Conservation (phyloP, 208 protist species). For the Acanthamoeba sp. region DNA sequence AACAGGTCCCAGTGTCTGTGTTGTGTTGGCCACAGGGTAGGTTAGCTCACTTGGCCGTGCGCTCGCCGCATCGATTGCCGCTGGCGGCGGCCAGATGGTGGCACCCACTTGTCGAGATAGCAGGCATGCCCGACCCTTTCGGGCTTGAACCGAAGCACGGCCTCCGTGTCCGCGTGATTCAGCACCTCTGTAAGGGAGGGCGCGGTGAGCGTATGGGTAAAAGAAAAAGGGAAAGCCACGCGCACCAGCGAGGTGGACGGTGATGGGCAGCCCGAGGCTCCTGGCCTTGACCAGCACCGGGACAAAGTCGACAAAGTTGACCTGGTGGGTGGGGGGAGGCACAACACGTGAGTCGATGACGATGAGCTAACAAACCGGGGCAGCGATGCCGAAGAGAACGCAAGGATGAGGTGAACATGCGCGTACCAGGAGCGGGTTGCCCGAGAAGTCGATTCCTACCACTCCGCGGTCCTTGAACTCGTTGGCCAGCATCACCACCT, state of each 20-base stretch:
- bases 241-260: constrained; percentile 26
- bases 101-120: constrained; percentile 2
- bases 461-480: constrained; percentile 30
- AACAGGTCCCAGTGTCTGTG: constrained; percentile 35
- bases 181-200: neutral
- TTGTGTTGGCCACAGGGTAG: too few relatives aligned
- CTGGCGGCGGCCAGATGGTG: too few relatives aligned
- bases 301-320: constrained; percentile 18
- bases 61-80: too few relatives aligned
- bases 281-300: constrained; percentile 5
- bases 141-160: constrained; percentile 60
- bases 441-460: constrained; percentile 55
- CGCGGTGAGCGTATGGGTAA: neutral
- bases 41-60: too few relatives aligned
- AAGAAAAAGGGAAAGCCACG: neutral
- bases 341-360: too few relatives aligned
- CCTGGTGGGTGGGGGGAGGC: too few relatives aligned
- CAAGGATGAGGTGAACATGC: too few relatives aligned
- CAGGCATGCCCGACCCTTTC: constrained; percentile 37
- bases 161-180: constrained; percentile 56
- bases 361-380: too few relatives aligned
- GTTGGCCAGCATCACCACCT: neutral
- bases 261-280: neutral
- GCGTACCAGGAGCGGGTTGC: constrained; percentile 35
- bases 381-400: too few relatives aligned